Percentiles rank a stretch among this genome's conserved stretches.
Evolutionary conservation across 306 rosid genomes (phyloP).

Genomic region (Morella rubra): DNA sequence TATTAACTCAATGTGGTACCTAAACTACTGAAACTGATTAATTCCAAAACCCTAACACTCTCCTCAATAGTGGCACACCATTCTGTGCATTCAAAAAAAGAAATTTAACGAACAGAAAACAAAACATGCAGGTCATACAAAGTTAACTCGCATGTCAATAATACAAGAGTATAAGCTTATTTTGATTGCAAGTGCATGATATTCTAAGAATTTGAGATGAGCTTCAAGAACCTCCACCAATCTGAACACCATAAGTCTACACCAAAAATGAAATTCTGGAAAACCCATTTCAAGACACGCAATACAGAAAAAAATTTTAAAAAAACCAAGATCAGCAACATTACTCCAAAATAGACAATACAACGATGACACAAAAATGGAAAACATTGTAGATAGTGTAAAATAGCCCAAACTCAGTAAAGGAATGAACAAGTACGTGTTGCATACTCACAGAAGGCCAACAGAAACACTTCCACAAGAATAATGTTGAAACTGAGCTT

Average conservation of each 20-base stretch:
- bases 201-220: neutral
- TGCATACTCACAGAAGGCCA: conserved; percentile 51
- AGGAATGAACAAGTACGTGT: neutral
- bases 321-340: conserved; percentile 17
- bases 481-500: conserved; percentile 28
- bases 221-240: conserved; percentile 2
- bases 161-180: neutral
- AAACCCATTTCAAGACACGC: neutral
- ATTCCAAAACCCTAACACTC: neutral
- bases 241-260: too few relatives aligned
- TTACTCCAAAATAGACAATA: conserved; percentile 12
- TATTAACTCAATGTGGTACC: neutral
- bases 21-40: conserved; percentile 1
- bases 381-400: conserved; percentile 35
- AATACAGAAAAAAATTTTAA: conserved; percentile 2
- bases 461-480: conserved; percentile 28
- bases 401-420: conserved; percentile 26
- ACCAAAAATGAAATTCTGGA: neutral
- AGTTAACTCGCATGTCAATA: neutral
- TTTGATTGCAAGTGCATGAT: neutral
- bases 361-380: conserved; percentile 1
- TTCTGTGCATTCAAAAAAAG: neutral
- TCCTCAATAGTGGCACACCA: neutral
- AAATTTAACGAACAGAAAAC: neutral
- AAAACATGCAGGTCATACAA: neutral